These are phyloP conservation scores for Kwoniella dejecticola DNA, from an alignment of 768 basidiomycete species.

Conservation along the genomic window DNA sequence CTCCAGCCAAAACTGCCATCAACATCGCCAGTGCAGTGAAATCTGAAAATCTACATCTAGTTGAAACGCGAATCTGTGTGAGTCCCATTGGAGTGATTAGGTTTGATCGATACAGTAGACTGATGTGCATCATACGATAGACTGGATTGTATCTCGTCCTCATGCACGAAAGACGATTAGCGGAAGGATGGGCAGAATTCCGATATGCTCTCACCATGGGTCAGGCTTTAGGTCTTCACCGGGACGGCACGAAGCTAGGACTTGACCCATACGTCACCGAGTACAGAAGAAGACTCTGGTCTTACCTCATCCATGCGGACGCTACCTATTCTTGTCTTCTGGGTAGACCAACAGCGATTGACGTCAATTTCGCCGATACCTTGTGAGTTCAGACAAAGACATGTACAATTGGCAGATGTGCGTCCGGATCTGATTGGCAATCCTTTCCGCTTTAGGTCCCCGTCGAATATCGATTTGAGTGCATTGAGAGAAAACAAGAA, in stretches of 20 bases:
- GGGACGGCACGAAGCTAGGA: constrained; percentile 76
- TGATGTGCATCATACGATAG: constrained; percentile 50
- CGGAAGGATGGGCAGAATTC: constrained; percentile 94
- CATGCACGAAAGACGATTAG: constrained; percentile 62
- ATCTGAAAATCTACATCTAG: constrained; percentile 86
- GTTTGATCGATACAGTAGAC: constrained; percentile 4
- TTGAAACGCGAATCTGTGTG: constrained; percentile 80
- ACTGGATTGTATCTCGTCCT: constrained; percentile 67
- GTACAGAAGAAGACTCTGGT: constrained; percentile 89
- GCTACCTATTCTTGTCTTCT: constrained; percentile 74
- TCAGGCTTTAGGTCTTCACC: constrained; percentile 87
- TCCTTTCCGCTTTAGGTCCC: constrained; percentile 56
- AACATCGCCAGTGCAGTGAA: constrained; percentile 91
- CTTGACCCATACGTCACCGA: constrained; percentile 69
- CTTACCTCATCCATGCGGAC: constrained; percentile 80
- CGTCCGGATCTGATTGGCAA: too few relatives aligned
- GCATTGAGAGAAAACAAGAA: constrained; percentile 34
- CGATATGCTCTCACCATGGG: constrained; percentile 90
- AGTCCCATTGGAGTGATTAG: background rate
- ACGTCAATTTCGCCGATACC: constrained; percentile 85
- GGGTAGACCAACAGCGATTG: constrained; percentile 77
- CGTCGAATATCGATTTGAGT: constrained; percentile 59
- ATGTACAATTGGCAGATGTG: too few relatives aligned
- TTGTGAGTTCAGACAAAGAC: constrained; percentile 59
- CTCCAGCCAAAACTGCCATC: constrained; percentile 76